Percentiles rank a stretch among this genome's conserved stretches.
Conservation (phyloP, 2,329 filamentous ascomycete genomes). For the Berkeleyomyces rouxiae region DNA sequence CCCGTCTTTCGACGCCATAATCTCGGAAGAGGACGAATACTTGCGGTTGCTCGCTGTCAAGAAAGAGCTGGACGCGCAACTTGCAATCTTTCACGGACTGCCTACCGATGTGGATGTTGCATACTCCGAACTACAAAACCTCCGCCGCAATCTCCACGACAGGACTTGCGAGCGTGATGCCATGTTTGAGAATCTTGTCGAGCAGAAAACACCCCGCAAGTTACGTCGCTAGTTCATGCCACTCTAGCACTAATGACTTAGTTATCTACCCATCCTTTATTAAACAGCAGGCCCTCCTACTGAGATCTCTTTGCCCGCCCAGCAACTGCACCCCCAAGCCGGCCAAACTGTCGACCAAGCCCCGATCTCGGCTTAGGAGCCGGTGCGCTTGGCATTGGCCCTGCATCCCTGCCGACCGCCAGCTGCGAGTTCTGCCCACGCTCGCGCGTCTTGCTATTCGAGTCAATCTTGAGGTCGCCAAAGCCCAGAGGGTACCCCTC, state of each 20-base stretch:
- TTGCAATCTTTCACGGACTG: constrained; percentile 52
- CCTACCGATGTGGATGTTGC: constrained; percentile 56
- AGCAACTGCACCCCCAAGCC: constrained; percentile 53
- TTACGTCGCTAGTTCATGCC: background rate
- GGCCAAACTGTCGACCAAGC: constrained; percentile 51
- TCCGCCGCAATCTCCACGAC: constrained; percentile 45
- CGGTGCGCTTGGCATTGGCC: constrained; percentile 26
- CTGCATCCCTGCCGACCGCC: constrained; percentile 33
- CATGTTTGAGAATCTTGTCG: constrained; percentile 58
- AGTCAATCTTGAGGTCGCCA: constrained; percentile 24
- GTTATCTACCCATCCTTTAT: too few species aligned
- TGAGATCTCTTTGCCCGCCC: constrained; percentile 40
- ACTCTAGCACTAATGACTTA: too few species aligned
- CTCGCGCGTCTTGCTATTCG: constrained; percentile 25
- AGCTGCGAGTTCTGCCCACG: constrained; percentile 29
- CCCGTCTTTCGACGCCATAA: constrained; percentile 2
- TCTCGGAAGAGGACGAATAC: constrained; percentile 6
- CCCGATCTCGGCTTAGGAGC: constrained; percentile 40
- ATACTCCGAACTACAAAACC: constrained; percentile 48
- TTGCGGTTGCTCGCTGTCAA: constrained; percentile 39
- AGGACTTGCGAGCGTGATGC: constrained; percentile 49
- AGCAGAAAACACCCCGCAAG: constrained; percentile 26
- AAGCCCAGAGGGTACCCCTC: constrained; percentile 30
- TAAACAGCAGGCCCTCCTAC: background rate
- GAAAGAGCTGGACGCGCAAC: constrained; percentile 41